These are phyloP conservation scores for Fraxinus excelsior DNA, from an alignment of 257 asterid species.

Conservation along the genomic window DNA sequence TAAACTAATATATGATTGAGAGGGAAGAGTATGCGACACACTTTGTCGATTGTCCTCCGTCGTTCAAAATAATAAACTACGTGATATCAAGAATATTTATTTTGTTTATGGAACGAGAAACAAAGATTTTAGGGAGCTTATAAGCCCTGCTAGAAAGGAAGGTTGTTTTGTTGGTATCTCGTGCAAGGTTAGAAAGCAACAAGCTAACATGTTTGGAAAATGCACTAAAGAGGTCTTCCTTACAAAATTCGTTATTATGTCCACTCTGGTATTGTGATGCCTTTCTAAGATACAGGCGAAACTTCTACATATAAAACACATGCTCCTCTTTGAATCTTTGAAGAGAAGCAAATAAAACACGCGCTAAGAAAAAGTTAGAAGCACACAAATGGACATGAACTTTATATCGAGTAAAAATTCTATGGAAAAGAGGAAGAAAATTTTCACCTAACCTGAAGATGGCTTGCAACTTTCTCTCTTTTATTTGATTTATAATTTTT, in stretches of 20 bases:
- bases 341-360: not conserved
- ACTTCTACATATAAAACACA: slow-evolving; percentile 56
- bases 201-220: slow-evolving; percentile 66
- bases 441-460: slow-evolving; percentile 71
- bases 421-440: no score
- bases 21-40: no score
- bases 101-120: no score
- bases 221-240: slow-evolving; percentile 74
- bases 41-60: no score
- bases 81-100: no score
- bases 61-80: no score
- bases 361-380: not conserved
- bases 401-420: not conserved
- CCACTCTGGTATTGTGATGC: slow-evolving; percentile 65
- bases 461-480: slow-evolving; percentile 97
- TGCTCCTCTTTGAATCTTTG: not conserved
- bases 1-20: no score
- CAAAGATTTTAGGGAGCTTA: no score
- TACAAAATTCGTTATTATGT: slow-evolving; percentile 51
- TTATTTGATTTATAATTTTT: no score
- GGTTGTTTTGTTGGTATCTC: slow-evolving; percentile 43
- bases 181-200: not conserved
- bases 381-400: not conserved
- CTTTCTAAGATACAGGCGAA: slow-evolving; percentile 81
- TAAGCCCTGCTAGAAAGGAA: slow-evolving; percentile 44